These are phyloP conservation scores for Protea cynaroides DNA, from an alignment of 164 flowering plant genomes.

Conservation along the genomic window DNA sequence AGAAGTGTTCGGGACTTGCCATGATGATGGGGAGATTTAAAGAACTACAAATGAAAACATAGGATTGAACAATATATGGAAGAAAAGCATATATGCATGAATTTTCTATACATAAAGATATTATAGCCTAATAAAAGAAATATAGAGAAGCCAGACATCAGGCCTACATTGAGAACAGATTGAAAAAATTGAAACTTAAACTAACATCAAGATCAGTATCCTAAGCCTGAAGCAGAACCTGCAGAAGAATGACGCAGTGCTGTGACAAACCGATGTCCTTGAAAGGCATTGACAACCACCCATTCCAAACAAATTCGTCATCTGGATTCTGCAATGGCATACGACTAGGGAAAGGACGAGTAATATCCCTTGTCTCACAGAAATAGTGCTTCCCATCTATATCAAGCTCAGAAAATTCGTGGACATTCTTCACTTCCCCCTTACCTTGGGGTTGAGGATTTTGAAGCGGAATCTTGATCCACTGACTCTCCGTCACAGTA, in stretches of 20 bases:
- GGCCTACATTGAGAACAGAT: neutral
- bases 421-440: slow-evolving; percentile 80
- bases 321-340: slow-evolving; percentile 73
- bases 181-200: neutral
- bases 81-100: neutral
- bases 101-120: neutral
- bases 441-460: slow-evolving; percentile 80
- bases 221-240: slow-evolving; percentile 55
- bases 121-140: too few species aligned
- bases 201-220: slow-evolving; percentile 16
- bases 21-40: too few species aligned
- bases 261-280: slow-evolving; percentile 70
- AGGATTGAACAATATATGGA: neutral
- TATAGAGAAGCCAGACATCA: neutral
- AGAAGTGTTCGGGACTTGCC: too few species aligned
- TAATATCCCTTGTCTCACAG: slow-evolving; percentile 90
- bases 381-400: slow-evolving; percentile 98
- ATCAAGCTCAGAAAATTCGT: slow-evolving; percentile 77
- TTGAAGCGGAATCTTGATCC: slow-evolving; percentile 81
- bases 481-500: slow-evolving; percentile 81
- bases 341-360: slow-evolving; percentile 88
- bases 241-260: slow-evolving; percentile 86
- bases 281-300: slow-evolving; percentile 80
- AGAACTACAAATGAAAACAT: neutral
- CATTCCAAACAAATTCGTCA: slow-evolving; percentile 96